Percentiles rank a stretch among this genome's conserved stretches.
Evolutionary conservation across 2,329 filamentous ascomycete species (phyloP).

Genomic region (Claviceps spartinae): DNA sequence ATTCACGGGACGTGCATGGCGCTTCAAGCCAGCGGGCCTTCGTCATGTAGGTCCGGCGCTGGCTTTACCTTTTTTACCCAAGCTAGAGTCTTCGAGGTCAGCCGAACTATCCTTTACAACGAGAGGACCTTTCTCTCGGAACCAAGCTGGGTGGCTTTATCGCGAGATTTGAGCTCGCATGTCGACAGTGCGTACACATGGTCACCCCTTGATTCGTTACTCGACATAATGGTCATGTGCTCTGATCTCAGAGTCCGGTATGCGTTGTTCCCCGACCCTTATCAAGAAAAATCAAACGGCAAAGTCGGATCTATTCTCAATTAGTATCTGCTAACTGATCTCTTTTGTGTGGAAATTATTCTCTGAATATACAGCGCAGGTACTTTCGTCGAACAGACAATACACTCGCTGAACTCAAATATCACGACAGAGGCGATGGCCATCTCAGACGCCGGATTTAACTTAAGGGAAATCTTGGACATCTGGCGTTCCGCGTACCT

Average conservation of each 20-base stretch:
- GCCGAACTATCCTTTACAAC: conserved; percentile 19
- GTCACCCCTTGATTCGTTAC: conserved; percentile 12
- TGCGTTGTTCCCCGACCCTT: neutral
- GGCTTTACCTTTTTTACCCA: conserved; percentile 8
- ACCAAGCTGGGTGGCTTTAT: conserved; percentile 12
- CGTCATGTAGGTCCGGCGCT: neutral
- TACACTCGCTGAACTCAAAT: neutral
- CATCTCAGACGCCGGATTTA: conserved; percentile 5
- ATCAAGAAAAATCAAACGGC: neutral
- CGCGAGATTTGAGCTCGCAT: neutral
- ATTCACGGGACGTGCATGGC: conserved; percentile 5
- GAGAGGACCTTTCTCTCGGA: conserved; percentile 9
- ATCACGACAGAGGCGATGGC: neutral
- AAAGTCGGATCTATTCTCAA: neutral
- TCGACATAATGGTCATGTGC: conserved; percentile 19
- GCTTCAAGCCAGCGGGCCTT: conserved; percentile 3
- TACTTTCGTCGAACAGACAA: neutral
- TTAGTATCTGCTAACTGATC: neutral
- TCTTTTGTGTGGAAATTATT: neutral
- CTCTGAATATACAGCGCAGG: neutral
- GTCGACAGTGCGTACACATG: neutral
- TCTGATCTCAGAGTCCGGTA: conserved; percentile 19
- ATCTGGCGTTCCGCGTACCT: conserved; percentile 9
- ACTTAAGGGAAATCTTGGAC: conserved; percentile 4
- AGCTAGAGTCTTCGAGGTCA: conserved; percentile 18